Evolutionary conservation across 352 stramenopile genomes (phyloP).

Genomic region (Globisporangium barbulae): DNA sequence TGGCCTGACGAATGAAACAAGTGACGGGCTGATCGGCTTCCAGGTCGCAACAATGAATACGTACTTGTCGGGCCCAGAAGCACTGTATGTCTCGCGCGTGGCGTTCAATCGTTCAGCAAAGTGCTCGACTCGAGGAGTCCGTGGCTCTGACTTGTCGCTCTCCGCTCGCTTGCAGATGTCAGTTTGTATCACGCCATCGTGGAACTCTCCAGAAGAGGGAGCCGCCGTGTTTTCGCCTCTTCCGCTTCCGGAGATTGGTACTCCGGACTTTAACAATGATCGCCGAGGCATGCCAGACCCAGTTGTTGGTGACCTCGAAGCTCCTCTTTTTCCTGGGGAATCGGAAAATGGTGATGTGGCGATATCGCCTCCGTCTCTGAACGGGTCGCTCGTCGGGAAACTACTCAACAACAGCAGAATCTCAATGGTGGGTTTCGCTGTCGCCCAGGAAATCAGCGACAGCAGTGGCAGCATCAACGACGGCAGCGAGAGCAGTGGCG

Average conservation of each 20-base stretch:
- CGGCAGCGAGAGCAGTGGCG: not conserved
- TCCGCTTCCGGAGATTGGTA: not conserved
- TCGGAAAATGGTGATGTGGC: not conserved
- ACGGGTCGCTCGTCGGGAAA: slow-evolving; percentile 6
- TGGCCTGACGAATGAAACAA: not conserved
- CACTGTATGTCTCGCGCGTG: not conserved
- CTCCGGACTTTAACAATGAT: not conserved
- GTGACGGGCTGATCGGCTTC: not conserved
- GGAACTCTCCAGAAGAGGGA: not conserved
- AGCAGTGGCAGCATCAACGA: too few species aligned
- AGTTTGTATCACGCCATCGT: slow-evolving; percentile 1
- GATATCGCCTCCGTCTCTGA: not conserved
- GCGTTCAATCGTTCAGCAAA: slow-evolving; percentile 10
- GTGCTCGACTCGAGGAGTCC: not conserved
- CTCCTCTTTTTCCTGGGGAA: not conserved
- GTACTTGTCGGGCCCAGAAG: not conserved
- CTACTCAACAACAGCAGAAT: slow-evolving; percentile 9
- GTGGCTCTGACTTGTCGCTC: not conserved
- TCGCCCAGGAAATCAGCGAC: not conserved
- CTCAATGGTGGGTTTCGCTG: slow-evolving; percentile 11
- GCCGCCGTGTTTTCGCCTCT: too few species aligned
- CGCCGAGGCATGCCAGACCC: not conserved
- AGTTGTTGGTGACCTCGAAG: not conserved
- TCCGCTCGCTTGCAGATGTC: not conserved
- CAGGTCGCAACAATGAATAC: not conserved